Evolutionary conservation across 2,329 filamentous ascomycete genomes (phyloP), one percentile per base, ranked within the genome.

Genomic region (Arthrobotrys megalospora): DNA sequence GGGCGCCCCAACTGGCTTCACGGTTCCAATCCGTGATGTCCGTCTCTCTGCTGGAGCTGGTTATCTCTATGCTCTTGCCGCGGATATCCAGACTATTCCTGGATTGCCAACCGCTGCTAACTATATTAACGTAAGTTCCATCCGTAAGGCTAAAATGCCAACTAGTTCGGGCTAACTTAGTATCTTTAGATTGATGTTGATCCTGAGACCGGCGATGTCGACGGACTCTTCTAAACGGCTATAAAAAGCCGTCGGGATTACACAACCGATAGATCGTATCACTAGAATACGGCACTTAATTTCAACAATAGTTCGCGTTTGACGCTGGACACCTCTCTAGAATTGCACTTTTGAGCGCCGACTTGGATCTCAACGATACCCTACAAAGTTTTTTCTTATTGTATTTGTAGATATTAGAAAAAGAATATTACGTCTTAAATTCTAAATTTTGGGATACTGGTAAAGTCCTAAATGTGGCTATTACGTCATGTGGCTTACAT

Each of bases 21-120:
- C 93, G 0, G 90, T 99, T 5, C 96, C 96, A 1, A 97, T 99
- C 82, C 88, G 95, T 76, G 96, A 99, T 83, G 95, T 99, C 45
- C 88, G 94, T 80, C 90, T 99, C 88, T 96, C 96, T 32, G 94
- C 94, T 76, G 96, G 96, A 83, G 96, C 93, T 80, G 96, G 96
- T 80, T 97, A 97, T 84, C 86, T 97, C 88, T 97, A 97, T 82
- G 96, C 96, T 6, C 88, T 98, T 79, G 96, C 96, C 67, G 96
- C 96, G 12, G 96, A 99, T 83, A 98, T 99, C 81, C 96, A 98
- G 87, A 99, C 96, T 0, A 99, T 99, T 80, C 96, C 96, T 12
- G 96, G 73, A 14, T 71, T 77, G 52, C 73, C 73, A 55, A 77
- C 73, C 41, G 73, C 73, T 16, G 73, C 73, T 32, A 77, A 77